phyloP scores from a whole-genome alignment of 1,284 basidiomycete species.

The Pterula multifida region DNA sequence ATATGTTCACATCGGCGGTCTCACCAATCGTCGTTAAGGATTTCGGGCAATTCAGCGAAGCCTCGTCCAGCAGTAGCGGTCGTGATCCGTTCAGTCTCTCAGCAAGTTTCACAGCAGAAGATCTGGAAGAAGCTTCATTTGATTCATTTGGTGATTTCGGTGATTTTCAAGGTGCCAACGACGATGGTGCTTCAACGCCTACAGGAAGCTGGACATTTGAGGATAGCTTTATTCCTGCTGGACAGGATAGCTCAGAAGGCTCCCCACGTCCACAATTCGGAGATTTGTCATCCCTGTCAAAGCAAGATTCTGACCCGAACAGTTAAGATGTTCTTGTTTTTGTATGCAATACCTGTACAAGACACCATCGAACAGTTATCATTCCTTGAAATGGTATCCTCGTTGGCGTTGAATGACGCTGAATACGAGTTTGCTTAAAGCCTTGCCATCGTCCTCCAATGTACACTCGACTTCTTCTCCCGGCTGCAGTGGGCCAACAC shows the following conservation, averaged over 20 bases:
- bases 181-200: slow-evolving; percentile 46
- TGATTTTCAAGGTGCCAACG: slow-evolving; percentile 52
- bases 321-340: not conserved
- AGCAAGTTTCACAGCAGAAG: slow-evolving; percentile 38
- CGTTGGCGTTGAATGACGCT: slow-evolving; percentile 54
- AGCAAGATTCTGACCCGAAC: not conserved
- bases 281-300: not conserved
- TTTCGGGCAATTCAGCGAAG: slow-evolving; percentile 69
- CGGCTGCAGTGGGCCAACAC: slow-evolving; percentile 69
- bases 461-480: slow-evolving; percentile 77
- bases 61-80: slow-evolving; percentile 28
- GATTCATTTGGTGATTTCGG: slow-evolving; percentile 67
- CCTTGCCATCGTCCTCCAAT: slow-evolving; percentile 51
- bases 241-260: not conserved
- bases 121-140: slow-evolving; percentile 41
- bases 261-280: not conserved
- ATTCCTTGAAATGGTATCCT: slow-evolving; percentile 48
- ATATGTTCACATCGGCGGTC: slow-evolving; percentile 1
- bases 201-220: slow-evolving; percentile 58
- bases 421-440: slow-evolving; percentile 56
- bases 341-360: not conserved
- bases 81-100: slow-evolving; percentile 51
- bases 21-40: slow-evolving; percentile 31
- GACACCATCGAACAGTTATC: not conserved
- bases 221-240: not conserved